A percentile compares a stretch with the other conserved stretches of the same genome.
Conservation (phyloP, 1,139 yeast genomes). For the Meyerozyma elateridarum region DNA sequence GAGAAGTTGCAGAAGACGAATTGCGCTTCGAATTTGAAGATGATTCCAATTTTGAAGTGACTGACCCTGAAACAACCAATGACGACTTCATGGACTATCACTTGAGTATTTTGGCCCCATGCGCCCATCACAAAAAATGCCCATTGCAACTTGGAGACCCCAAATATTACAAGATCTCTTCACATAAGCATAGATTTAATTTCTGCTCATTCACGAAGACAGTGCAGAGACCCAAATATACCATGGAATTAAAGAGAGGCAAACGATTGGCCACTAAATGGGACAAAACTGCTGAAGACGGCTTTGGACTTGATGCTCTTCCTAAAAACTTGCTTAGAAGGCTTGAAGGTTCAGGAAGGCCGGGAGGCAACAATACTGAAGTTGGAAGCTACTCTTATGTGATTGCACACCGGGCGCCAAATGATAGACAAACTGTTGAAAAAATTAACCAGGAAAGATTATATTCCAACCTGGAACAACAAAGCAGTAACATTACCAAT, state of each 20-base stretch:
- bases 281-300: constrained; percentile 54
- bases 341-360: constrained; percentile 62
- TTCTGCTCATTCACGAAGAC: constrained; percentile 78
- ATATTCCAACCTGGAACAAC: constrained; percentile 20
- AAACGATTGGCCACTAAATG: constrained; percentile 67
- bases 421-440: constrained; percentile 28
- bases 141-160: constrained; percentile 82
- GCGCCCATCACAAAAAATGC: constrained; percentile 82
- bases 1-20: constrained; percentile 39
- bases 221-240: constrained; percentile 71
- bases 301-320: constrained; percentile 40
- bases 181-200: constrained; percentile 53
- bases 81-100: constrained; percentile 37
- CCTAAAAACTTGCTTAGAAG: constrained; percentile 23
- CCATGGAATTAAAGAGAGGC: constrained; percentile 81
- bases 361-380: constrained; percentile 69
- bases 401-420: constrained; percentile 56
- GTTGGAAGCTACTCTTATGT: constrained; percentile 72
- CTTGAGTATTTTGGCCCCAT: constrained; percentile 75
- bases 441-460: constrained; percentile 33
- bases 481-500: constrained; percentile 31
- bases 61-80: constrained; percentile 7
- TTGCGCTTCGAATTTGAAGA: constrained; percentile 47
- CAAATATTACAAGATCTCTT: constrained; percentile 56
- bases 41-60: constrained; percentile 35